Base-by-base conservation (phyloP, 148 eudicot species). In the Pharnaceum exiguum region DNA sequence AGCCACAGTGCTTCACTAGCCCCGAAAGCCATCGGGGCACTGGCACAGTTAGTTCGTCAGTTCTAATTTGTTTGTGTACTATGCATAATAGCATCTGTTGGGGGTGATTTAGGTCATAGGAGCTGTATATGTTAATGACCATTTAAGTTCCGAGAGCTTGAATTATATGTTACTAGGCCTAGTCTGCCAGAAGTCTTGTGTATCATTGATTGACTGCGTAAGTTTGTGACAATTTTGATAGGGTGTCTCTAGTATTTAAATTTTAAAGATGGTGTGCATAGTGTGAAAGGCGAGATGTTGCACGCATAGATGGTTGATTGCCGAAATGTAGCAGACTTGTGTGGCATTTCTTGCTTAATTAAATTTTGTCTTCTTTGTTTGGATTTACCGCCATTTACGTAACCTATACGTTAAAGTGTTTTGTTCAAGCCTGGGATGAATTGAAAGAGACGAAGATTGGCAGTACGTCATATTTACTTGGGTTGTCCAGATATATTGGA, bases 151-250 rank as follows among this genome's bases (percentile, higher is more conserved):
- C 57, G 60, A 58, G 50, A 65, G 65, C 62, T 71, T 71, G 75
- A 38, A 29, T 63, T 71, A 70, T 71, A 57, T 71, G 60, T 42
- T 45, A 42, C 38, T 71, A 51, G 74, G 74, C 19, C 54, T 24
- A 16, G 32, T 31, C 48, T 21, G 21, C 57, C n/a, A 58, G 28
- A 27, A 50, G 60, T 55, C 59, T 22, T 22, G 27, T 71, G 53
- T 64, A 57, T 63, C 22, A 56, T 70, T 66, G 64, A 18, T 24
- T 17, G 47, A 32, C 44, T 55, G 32, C 32, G 23, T 40, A 21
- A 62, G 47, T 45, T 62, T 62, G 48, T 30, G 46, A 58, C 40
- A 71, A 59, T 71, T 71, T 71, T 71, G 69, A 49, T 63, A 58
- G 75, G 70, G 18, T 62, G 52, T 62, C 57, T 51, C 21, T 67